Conservation (phyloP, 1,284 basidiomycete genomes). For the Trametes polyzona region DNA sequence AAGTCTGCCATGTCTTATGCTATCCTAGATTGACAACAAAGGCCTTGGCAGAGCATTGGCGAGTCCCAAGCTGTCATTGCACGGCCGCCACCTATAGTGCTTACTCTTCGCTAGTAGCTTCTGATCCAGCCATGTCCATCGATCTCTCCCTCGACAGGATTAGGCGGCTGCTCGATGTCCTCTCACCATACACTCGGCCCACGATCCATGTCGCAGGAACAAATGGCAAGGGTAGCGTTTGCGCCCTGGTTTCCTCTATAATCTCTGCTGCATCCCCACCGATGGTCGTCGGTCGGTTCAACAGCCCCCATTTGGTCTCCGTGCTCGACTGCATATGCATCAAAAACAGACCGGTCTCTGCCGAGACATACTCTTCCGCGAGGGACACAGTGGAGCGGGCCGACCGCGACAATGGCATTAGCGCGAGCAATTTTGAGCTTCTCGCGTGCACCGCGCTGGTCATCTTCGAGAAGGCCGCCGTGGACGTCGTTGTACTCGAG, state of each 20-base stretch:
- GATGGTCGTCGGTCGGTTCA: slow-evolving; percentile 84
- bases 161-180: slow-evolving; percentile 53
- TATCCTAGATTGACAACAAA: too few species aligned
- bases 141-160: slow-evolving; percentile 82
- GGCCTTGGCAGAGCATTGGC: too few species aligned
- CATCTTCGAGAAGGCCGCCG: slow-evolving; percentile 66
- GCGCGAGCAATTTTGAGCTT: slow-evolving; percentile 84
- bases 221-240: slow-evolving; percentile 96
- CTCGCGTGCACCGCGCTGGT: slow-evolving; percentile 78
- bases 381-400: slow-evolving; percentile 55
- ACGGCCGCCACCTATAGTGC: too few species aligned
- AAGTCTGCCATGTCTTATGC: too few species aligned
- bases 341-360: slow-evolving; percentile 58
- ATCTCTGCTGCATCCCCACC: slow-evolving; percentile 60
- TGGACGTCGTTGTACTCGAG: slow-evolving; percentile 90
- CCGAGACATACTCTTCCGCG: slow-evolving; percentile 53
- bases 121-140: slow-evolving; percentile 60
- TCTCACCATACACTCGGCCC: slow-evolving; percentile 76
- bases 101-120: too few species aligned
- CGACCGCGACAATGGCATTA: slow-evolving; percentile 48
- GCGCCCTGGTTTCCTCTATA: slow-evolving; percentile 82
- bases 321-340: slow-evolving; percentile 82
- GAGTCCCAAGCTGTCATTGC: too few species aligned
- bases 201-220: slow-evolving; percentile 95
- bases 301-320: slow-evolving; percentile 89